Conservation (phyloP, 208 protist genomes). For the Crithidia fasciculata region DNA sequence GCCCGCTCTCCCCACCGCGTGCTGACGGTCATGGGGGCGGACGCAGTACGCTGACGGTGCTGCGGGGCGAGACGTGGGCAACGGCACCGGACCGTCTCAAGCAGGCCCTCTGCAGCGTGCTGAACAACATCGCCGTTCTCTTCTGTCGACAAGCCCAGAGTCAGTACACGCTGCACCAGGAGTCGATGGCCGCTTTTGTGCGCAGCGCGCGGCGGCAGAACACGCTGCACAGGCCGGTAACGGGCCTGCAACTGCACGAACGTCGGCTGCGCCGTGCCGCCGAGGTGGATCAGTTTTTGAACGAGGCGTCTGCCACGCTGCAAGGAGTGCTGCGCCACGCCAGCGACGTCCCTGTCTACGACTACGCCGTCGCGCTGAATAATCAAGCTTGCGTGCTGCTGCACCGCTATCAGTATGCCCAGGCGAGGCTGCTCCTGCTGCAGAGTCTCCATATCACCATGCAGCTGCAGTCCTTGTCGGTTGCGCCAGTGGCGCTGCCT, state of each 20-base stretch:
- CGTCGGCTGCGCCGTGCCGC: conserved; percentile 9
- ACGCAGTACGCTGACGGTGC: conserved; percentile 1
- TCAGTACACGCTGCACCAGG: conserved; percentile 27
- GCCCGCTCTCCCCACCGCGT: background rate
- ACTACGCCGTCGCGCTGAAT: conserved; percentile 55
- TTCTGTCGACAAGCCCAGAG: conserved; percentile 45
- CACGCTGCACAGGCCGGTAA: conserved; percentile 16
- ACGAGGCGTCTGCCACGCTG: conserved; percentile 27
- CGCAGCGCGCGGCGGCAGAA: conserved; percentile 27
- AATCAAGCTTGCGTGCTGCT: conserved; percentile 49
- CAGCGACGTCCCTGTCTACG: conserved; percentile 40
- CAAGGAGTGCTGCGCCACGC: conserved; percentile 30
- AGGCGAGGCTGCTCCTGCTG: conserved; percentile 32
- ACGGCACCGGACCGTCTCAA: conserved; percentile 22
- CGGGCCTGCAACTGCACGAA: conserved; percentile 31
- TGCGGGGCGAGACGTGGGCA: conserved; percentile 4
- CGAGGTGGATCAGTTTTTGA: conserved; percentile 30
- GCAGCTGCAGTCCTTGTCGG: conserved; percentile 30
- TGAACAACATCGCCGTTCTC: conserved; percentile 53
- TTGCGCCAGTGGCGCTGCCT: conserved; percentile 14
- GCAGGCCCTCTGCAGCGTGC: conserved; percentile 42
- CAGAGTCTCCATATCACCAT: conserved; percentile 42
- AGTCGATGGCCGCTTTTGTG: conserved; percentile 28
- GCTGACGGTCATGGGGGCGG: background rate
- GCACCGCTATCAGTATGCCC: conserved; percentile 31